Evolutionary conservation across 306 rosid genomes (phyloP), one percentile per base, ranked within the genome.

Genomic region (Prunus mongolica): DNA sequence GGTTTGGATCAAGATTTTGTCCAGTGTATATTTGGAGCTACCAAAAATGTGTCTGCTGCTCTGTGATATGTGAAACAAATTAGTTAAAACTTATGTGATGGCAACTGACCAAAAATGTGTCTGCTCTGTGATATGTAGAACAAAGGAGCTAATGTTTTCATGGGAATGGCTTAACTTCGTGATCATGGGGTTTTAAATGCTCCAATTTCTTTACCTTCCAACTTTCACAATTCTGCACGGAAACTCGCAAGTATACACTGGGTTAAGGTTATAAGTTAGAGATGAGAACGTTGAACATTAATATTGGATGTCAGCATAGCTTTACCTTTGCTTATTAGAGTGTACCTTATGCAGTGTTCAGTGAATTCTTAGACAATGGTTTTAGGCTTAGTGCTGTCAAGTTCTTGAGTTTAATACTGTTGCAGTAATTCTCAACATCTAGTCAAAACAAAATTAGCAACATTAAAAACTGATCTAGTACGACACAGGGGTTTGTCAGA

Each of bases 1-100:
- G 80, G 63, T 81, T 86, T 57, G 85, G 76, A 66, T 76, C 70
- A 73, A 75, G 72, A 50, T 65, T 81, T 72, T 78, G 69, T 66
- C 12, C 65, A 28, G 30, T 28, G 30, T 28, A 28, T 28, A 38
- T 45, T 67, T 82, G 65, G 63, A 79, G 71, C 80, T 81, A 67
- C 71, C 41, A 56, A 28, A 30, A 63, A 66, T 68, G 47, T 51
- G 57, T 34, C 44, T 38, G 9, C 44, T 3, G 20, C 32, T 73
- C 14, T 73, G 54, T 73, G 80, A 75, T 80, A 66, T 67, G 38
- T 57, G 51, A 73, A 73, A 22, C 61, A 71, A 28, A n/a, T 46
- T 18, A 64, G 22, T 71, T 45, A 14, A 13, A 75, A 18, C 24
- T 44, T 32, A 32, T 71, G n/a, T 56, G 52, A 71, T 34, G 67